A percentile compares a stretch with the other conserved stretches of the same genome.
These are phyloP conservation scores for Bipolaris zeicola DNA, from an alignment of 2,329 filamentous ascomycete genomes.

Conservation along the genomic window DNA sequence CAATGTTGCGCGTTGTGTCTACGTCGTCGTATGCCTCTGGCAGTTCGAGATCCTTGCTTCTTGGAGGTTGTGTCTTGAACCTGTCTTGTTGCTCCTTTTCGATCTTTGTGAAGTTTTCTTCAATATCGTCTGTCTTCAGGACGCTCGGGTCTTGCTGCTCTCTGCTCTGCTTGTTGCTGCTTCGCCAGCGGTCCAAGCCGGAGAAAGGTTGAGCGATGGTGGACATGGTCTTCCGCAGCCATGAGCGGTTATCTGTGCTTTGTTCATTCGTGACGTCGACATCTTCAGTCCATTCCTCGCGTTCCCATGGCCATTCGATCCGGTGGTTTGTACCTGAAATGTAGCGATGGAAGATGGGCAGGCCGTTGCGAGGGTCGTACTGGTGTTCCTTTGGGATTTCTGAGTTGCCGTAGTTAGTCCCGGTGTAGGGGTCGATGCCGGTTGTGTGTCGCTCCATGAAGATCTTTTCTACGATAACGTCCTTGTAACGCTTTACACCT, in stretches of 20 bases:
- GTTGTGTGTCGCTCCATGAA: constrained; percentile 40
- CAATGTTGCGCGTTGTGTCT: constrained; percentile 78
- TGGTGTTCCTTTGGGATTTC: constrained; percentile 38
- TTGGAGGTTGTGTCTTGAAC: constrained; percentile 14
- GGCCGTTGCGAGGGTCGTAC: constrained; percentile 36
- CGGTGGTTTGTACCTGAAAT: constrained; percentile 42
- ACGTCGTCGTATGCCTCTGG: constrained; percentile 50
- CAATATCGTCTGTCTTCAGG: constrained; percentile 5
- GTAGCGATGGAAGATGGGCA: constrained; percentile 43
- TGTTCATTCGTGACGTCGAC: constrained; percentile 10
- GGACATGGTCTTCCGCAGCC: constrained; percentile 19
- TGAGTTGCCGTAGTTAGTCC: constrained; percentile 31
- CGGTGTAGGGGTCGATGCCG: constrained; percentile 40
- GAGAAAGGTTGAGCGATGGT: constrained; percentile 27
- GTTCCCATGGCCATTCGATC: constrained; percentile 44
- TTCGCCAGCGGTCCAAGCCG: constrained; percentile 24
- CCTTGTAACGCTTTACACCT: constrained; percentile 62
- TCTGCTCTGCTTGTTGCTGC: constrained; percentile 9
- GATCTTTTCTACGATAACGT: constrained; percentile 54
- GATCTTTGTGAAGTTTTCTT: constrained; percentile 15
- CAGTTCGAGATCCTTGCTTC: constrained; percentile 16
- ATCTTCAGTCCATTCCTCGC: constrained; percentile 15
- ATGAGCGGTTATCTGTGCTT: constrained; percentile 17
- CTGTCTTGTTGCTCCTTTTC: constrained; percentile 16
- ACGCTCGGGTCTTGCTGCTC: constrained; percentile 4